These are phyloP conservation scores for Pichia paraexigua DNA, from an alignment of 805 yeast species.

Conservation along the genomic window DNA sequence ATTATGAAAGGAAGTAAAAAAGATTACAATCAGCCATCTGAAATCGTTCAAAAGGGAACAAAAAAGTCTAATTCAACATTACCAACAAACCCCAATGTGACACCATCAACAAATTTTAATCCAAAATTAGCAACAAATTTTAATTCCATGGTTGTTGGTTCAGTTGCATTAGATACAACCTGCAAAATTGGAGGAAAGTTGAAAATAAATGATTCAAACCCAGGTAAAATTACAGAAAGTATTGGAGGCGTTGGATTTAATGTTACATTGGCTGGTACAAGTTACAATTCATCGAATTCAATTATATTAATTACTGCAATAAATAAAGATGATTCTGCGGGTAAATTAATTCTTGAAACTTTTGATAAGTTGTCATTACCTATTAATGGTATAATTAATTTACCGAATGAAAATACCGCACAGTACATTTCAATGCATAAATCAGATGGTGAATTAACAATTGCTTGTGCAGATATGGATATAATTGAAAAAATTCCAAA, in stretches of 20 bases:
- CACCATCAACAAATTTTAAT: no score
- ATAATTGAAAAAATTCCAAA: conserved; percentile 45
- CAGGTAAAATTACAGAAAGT: conserved; percentile 43
- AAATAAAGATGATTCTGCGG: conserved; percentile 48
- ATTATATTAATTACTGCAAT: conserved; percentile 44
- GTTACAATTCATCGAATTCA: conserved; percentile 25
- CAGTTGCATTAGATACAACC: conserved; percentile 68
- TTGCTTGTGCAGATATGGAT: conserved; percentile 85
- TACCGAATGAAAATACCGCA: conserved; percentile 39
- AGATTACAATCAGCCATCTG: background rate
- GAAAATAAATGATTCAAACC: conserved; percentile 58
- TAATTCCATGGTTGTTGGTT: conserved; percentile 52
- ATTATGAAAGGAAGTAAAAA: conserved; percentile 23
- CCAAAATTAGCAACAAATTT: background rate
- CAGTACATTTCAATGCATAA: conserved; percentile 69
- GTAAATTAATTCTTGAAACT: conserved; percentile 30
- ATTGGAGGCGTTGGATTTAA: conserved; percentile 86
- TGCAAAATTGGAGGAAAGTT: conserved; percentile 34
- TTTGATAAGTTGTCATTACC: conserved; percentile 26
- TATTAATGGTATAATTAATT: conserved; percentile 32
- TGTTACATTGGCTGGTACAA: conserved; percentile 48
- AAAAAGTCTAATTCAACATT: background rate
- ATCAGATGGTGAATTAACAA: conserved; percentile 48
- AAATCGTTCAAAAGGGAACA: background rate
- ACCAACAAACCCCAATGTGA: no score